These are phyloP conservation scores for Phytophthora pseudosyringae DNA, from an alignment of 352 stramenopile species.

Conservation along the genomic window DNA sequence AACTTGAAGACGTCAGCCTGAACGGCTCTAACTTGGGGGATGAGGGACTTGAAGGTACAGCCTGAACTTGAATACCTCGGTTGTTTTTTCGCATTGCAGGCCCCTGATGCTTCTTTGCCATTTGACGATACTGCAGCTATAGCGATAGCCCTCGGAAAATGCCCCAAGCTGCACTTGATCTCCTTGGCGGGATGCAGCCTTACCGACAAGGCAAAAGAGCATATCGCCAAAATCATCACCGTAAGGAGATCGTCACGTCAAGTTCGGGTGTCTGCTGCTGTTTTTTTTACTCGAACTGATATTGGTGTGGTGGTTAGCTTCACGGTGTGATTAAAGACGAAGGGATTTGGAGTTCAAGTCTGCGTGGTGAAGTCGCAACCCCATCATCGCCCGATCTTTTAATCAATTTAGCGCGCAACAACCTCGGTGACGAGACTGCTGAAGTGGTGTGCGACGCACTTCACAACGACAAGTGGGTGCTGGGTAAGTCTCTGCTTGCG, in stretches of 20 bases:
- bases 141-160: conserved; percentile 49
- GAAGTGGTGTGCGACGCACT: conserved; percentile 57
- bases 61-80: background rate
- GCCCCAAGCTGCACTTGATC: conserved; percentile 45
- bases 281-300: background rate
- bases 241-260: conserved; percentile 24
- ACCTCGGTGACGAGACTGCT: conserved; percentile 44
- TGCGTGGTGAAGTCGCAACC: conserved; percentile 43
- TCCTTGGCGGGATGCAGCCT: conserved; percentile 52
- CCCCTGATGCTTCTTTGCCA: background rate
- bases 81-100: background rate
- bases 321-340: conserved; percentile 62
- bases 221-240: conserved; percentile 69
- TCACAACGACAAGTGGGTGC: conserved; percentile 71
- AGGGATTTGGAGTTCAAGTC: conserved; percentile 59
- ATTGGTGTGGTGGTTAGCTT: conserved; percentile 36
- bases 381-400: conserved; percentile 35
- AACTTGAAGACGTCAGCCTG: conserved; percentile 38
- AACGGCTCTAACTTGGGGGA: conserved; percentile 31
- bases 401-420: conserved; percentile 59
- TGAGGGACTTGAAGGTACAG: conserved; percentile 33
- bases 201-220: conserved; percentile 55
- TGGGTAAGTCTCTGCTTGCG: conserved; percentile 34
- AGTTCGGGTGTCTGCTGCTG: background rate
- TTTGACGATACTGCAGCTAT: conserved; percentile 28